Evolutionary conservation across 495 filamentous ascomycete genomes (phyloP), one percentile per base, ranked within the genome.

Genomic region (Acidiella bohemica): DNA sequence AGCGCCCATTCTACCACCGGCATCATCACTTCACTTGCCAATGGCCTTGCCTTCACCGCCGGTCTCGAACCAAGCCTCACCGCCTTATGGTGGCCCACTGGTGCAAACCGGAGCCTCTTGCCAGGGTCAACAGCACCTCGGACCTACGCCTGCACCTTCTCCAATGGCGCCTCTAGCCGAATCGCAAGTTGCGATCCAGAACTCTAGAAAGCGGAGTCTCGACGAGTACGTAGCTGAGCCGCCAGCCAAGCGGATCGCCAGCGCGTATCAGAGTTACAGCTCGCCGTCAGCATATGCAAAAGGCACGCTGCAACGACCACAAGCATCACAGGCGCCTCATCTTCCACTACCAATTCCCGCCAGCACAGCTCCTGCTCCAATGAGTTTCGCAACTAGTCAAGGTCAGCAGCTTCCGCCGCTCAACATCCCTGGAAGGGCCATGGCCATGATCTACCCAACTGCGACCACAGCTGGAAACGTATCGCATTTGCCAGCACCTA

Each of bases 151-250:
- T 4, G 43, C 35, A 3, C 51, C 68, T 3, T 78, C 78, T 9
- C 72, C 77, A 2, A 59, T 73, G n/a, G 59, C 64, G 12, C 35
- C 57, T 23, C 62, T 71, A 42, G 67, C 71, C 4, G 13, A 18
- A n/a, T 18, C 18, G 12, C 32, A 30, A 3, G 11, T 7, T 10
- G 20, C n/a, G 23, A 11, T 24, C 14, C 28, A 32, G 11, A 39
- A 34, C 32, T 5, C 33, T 9, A 67, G 77, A 42, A 95, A 95
- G 62, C 68, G 86, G 40, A 80, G 72, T 42, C 68, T 71, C 25
- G 86, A 93, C 25, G 72, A 75, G 10, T 65, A 71, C 9, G 59
- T 57, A 20, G 58, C 66, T 8, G 78, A 88, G 40, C 78, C 76
- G 14, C 72, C 80, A 8, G 60, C 76, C 8, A 93, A 93, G 64